Evolutionary conservation across 345 rosid species (phyloP).

Genomic region (Arabis alpina): DNA sequence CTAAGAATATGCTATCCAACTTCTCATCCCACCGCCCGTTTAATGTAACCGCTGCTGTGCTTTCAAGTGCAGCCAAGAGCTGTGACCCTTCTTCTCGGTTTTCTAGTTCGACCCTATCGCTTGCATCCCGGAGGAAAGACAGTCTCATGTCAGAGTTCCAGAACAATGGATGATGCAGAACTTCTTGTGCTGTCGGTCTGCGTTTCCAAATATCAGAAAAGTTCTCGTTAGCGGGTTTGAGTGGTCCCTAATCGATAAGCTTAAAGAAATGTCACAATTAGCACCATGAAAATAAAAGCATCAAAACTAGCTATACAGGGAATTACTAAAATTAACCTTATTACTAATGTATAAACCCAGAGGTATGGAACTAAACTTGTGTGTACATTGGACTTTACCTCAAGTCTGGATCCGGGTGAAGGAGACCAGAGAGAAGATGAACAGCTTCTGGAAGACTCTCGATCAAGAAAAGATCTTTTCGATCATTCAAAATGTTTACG

Average conservation of each 20-base stretch:
- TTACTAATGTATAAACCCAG: not conserved
- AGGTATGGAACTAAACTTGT: not conserved
- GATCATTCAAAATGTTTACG: constrained; percentile 63
- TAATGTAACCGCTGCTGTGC: constrained; percentile 49
- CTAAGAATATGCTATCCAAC: constrained; percentile 61
- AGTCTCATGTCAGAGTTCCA: constrained; percentile 71
- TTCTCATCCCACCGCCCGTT: constrained; percentile 78
- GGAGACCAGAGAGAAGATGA: constrained; percentile 63
- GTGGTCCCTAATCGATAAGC: not conserved
- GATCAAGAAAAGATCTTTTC: constrained; percentile 63
- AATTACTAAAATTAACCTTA: not conserved
- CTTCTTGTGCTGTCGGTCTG: constrained; percentile 62
- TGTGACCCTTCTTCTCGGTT: constrained; percentile 58
- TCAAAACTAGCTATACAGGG: too few species aligned
- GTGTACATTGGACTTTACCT: constrained; percentile 46
- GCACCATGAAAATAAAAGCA: not conserved
- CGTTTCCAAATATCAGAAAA: constrained; percentile 23
- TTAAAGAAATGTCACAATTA: not conserved
- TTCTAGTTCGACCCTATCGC: constrained; percentile 71
- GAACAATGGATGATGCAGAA: constrained; percentile 67
- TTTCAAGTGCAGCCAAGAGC: constrained; percentile 63
- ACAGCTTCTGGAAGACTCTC: constrained; percentile 70
- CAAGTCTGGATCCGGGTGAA: constrained; percentile 55
- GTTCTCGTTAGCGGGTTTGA: not conserved
- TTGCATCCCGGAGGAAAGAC: constrained; percentile 72